Conservation (phyloP, 2,329 filamentous ascomycete species). For the Camptophora hylomeconis region DNA sequence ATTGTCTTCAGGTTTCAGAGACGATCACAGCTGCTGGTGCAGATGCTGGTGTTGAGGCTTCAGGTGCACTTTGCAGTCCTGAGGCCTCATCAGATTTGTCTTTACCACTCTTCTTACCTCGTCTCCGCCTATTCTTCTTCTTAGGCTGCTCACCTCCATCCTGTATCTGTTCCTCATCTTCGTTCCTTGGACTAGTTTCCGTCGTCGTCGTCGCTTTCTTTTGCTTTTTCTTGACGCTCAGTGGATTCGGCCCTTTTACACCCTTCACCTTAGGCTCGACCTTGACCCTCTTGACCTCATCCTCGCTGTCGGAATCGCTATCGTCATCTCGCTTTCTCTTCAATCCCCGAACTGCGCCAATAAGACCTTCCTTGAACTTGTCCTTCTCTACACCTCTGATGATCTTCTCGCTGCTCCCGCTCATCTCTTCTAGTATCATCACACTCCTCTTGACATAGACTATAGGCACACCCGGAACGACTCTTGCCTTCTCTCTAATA, state of each 20-base stretch:
- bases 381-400: constrained; percentile 31
- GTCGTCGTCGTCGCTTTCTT: constrained; percentile 9
- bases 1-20: no score
- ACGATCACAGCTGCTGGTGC: no score
- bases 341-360: constrained; percentile 22
- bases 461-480: constrained; percentile 35
- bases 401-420: constrained; percentile 28
- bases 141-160: constrained; percentile 14
- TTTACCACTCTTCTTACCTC: constrained; percentile 4
- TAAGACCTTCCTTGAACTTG: constrained; percentile 33
- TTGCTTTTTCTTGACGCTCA: constrained; percentile 36
- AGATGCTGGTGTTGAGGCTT: not conserved
- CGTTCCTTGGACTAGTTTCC: constrained; percentile 5
- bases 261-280: constrained; percentile 19
- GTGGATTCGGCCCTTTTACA: constrained; percentile 33
- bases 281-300: constrained; percentile 16
- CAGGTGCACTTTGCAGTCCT: no score
- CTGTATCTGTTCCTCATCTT: constrained; percentile 10
- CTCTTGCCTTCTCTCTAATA: constrained; percentile 27
- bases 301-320: constrained; percentile 10
- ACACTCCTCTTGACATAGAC: constrained; percentile 39
- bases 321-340: constrained; percentile 20
- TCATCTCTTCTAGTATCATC: constrained; percentile 37
- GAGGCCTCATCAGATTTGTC: no score
- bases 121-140: constrained; percentile 5